Evolutionary conservation across 352 stramenopile genomes (phyloP).

Genomic region (Saprolegnia diclina): DNA sequence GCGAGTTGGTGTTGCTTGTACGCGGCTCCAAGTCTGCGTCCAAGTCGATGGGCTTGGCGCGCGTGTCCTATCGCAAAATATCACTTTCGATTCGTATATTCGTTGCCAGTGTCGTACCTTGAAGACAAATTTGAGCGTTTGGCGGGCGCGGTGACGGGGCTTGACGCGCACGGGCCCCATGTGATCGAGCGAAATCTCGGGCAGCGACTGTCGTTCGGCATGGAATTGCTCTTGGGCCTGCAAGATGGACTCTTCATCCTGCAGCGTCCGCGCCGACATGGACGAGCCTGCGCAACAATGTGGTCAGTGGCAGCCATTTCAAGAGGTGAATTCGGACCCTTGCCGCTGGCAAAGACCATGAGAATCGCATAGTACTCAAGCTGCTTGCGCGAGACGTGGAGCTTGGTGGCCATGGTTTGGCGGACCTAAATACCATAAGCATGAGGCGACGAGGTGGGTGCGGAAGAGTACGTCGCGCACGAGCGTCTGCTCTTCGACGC

Average conservation of each 20-base stretch:
- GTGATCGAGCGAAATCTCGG: constrained; percentile 44
- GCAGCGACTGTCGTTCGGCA: constrained; percentile 33
- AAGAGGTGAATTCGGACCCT: not conserved
- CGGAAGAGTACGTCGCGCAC: constrained; percentile 51
- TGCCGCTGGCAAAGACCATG: constrained; percentile 67
- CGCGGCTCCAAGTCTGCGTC: constrained; percentile 41
- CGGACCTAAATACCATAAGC: constrained; percentile 31
- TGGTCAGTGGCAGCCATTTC: not conserved
- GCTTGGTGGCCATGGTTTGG: constrained; percentile 75
- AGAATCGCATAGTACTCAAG: constrained; percentile 76
- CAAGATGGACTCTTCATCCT: constrained; percentile 74
- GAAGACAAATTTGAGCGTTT: constrained; percentile 75
- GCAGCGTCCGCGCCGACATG: constrained; percentile 59
- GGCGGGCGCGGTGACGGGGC: constrained; percentile 50
- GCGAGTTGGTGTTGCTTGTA: constrained; percentile 19
- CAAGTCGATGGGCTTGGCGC: constrained; percentile 60
- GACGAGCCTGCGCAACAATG: constrained; percentile 32
- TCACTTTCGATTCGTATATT: not conserved
- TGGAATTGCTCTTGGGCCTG: constrained; percentile 66
- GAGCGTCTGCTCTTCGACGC: constrained; percentile 53
- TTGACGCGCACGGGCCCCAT: constrained; percentile 44
- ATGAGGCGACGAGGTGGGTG: not conserved
- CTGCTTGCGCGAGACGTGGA: constrained; percentile 58
- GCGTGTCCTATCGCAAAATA: constrained; percentile 44
- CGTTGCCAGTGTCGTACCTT: constrained; percentile 39